phyloP scores from a whole-genome alignment of 2,329 filamentous ascomycete species.

The Diplodia corticola region DNA sequence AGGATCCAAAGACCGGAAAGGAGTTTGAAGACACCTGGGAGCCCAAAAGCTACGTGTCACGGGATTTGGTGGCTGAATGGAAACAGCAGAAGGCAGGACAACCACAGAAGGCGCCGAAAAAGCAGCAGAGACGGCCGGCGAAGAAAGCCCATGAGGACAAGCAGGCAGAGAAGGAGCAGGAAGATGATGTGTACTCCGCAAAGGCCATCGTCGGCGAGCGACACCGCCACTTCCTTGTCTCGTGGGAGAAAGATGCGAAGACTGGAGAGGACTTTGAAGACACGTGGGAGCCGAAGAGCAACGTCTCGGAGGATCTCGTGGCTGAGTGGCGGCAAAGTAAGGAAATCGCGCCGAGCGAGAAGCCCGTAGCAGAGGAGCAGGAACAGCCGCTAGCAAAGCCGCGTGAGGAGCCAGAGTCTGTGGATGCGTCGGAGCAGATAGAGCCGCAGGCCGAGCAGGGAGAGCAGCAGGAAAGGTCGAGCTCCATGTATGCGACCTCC shows the following conservation, averaged over 20 bases:
- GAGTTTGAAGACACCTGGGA: neutral
- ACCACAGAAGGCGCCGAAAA: neutral
- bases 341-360: neutral
- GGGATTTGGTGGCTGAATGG: neutral
- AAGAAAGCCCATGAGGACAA: neutral
- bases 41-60: neutral
- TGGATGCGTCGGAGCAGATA: neutral
- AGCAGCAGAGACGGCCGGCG: neutral
- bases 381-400: neutral
- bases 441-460: neutral
- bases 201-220: neutral
- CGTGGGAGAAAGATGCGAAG: neutral
- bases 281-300: neutral
- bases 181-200: neutral
- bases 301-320: neutral
- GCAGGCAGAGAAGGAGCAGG: neutral
- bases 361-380: no score
- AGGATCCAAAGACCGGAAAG: neutral
- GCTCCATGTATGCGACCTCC: neutral
- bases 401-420: neutral
- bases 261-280: neutral
- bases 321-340: neutral
- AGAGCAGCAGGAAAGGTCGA: neutral
- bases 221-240: neutral
- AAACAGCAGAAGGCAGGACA: neutral